Evolutionary conservation across 768 basidiomycete species (phyloP).

Genomic region (Krasilnikovozyma curviuscula): DNA sequence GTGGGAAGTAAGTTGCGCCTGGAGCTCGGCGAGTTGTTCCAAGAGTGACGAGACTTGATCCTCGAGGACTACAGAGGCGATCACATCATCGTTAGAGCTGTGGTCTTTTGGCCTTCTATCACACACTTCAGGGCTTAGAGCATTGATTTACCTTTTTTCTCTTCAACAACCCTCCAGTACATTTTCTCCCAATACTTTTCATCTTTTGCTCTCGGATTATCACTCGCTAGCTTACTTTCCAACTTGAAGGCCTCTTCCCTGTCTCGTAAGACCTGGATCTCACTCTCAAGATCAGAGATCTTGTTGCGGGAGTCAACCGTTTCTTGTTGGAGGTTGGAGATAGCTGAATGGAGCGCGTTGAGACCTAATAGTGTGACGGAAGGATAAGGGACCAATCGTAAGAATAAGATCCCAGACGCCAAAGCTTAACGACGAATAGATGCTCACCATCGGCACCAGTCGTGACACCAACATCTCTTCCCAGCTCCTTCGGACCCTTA

Average conservation of each 20-base stretch:
- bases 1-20: slow-evolving; percentile 51
- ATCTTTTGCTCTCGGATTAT: slow-evolving; percentile 29
- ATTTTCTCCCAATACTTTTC: slow-evolving; percentile 24
- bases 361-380: too few species aligned
- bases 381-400: slow-evolving; percentile 2
- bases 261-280: slow-evolving; percentile 42
- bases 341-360: slow-evolving; percentile 29
- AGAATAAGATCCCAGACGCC: background rate
- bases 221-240: slow-evolving; percentile 42
- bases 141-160: slow-evolving; percentile 53
- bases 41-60: slow-evolving; percentile 54
- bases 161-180: slow-evolving; percentile 61
- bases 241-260: slow-evolving; percentile 40
- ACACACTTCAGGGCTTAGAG: too few species aligned
- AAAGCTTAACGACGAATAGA: slow-evolving; percentile 7
- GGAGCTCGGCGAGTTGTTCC: slow-evolving; percentile 54
- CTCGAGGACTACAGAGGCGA: slow-evolving; percentile 44
- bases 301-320: slow-evolving; percentile 61
- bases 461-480: background rate
- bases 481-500: background rate
- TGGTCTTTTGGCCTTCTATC: background rate
- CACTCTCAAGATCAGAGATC: slow-evolving; percentile 69
- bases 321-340: slow-evolving; percentile 57
- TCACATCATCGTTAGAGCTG: background rate
- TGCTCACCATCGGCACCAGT: slow-evolving; percentile 3